phyloP scores from a whole-genome alignment of 305 asterid genomes.

The Nicotiana rustica region DNA sequence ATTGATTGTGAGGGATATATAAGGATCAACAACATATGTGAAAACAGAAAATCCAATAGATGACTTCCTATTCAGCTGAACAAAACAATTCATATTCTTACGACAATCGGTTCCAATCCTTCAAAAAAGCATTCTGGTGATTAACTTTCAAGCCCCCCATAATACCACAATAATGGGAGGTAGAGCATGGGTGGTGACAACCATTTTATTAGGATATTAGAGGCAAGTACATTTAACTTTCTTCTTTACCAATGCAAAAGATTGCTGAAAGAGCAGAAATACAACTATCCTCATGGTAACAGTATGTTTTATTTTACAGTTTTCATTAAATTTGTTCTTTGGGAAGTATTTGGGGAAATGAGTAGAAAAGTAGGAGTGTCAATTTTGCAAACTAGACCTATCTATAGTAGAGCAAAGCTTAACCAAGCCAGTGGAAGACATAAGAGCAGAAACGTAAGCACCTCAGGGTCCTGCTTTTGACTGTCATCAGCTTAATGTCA shows the following conservation, averaged over 20 bases:
- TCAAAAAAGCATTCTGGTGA: conserved; percentile 11
- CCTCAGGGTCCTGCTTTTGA: not conserved
- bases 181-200: not conserved
- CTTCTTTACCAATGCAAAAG: conserved; percentile 17
- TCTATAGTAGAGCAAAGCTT: not conserved
- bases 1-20: conserved; percentile 54
- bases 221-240: not conserved
- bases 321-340: conserved; percentile 31
- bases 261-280: conserved; percentile 29
- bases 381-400: not conserved
- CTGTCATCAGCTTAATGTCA: conserved; percentile 1
- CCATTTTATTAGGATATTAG: conserved; percentile 22
- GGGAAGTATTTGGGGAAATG: conserved; percentile 18
- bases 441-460: conserved; percentile 29
- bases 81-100: conserved; percentile 27
- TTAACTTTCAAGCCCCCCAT: not conserved
- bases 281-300: conserved; percentile 16
- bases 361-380: conserved; percentile 6
- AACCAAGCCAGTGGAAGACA: conserved; percentile 27
- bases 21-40: conserved; percentile 49
- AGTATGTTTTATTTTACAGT: not conserved
- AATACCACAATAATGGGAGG: not conserved
- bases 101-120: not conserved
- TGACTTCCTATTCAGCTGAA: conserved; percentile 30
- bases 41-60: conserved; percentile 45